These are phyloP conservation scores for Arachnopeziza araneosa DNA, from an alignment of 2,329 filamentous ascomycete species.

Conservation along the genomic window DNA sequence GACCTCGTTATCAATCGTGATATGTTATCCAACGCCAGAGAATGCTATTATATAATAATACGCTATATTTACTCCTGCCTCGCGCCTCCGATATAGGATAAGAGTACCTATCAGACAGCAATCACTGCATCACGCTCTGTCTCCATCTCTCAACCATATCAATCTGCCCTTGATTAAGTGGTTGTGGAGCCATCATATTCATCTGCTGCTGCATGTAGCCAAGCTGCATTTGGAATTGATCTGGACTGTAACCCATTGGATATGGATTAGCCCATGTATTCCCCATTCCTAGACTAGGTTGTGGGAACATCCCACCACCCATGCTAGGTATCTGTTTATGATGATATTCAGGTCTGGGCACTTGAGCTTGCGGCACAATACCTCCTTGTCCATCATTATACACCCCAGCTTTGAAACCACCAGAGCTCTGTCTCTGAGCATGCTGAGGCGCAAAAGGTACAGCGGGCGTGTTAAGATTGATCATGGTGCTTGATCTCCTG, in stretches of 20 bases:
- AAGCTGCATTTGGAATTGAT: slow-evolving; percentile 10
- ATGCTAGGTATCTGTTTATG: slow-evolving; percentile 7
- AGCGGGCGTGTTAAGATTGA: slow-evolving; percentile 19
- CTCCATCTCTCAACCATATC: slow-evolving; percentile 34
- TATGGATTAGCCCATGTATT: slow-evolving; percentile 20
- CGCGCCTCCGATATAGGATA: not conserved
- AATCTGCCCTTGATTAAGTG: slow-evolving; percentile 28
- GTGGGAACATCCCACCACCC: slow-evolving; percentile 13
- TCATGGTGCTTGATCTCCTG: slow-evolving; percentile 23
- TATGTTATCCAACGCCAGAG: not conserved
- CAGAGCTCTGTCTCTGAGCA: slow-evolving; percentile 3
- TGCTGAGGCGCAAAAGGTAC: not conserved
- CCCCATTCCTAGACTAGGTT: slow-evolving; percentile 18
- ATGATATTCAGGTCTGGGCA: slow-evolving; percentile 8
- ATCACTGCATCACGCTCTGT: slow-evolving; percentile 31
- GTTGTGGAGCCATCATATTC: slow-evolving; percentile 15
- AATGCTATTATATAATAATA: not conserved
- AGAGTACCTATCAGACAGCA: not conserved
- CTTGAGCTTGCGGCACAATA: slow-evolving; percentile 11
- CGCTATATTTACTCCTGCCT: not conserved
- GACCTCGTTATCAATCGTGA: not conserved
- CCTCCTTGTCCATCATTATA: slow-evolving; percentile 24
- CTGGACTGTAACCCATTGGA: slow-evolving; percentile 3
- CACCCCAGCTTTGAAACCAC: slow-evolving; percentile 17
- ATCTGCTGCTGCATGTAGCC: slow-evolving; percentile 13